Evolutionary conservation across 139 green algal species (phyloP), one percentile per base, ranked within the genome.

Genomic region (Chlamydomonas incerta): DNA sequence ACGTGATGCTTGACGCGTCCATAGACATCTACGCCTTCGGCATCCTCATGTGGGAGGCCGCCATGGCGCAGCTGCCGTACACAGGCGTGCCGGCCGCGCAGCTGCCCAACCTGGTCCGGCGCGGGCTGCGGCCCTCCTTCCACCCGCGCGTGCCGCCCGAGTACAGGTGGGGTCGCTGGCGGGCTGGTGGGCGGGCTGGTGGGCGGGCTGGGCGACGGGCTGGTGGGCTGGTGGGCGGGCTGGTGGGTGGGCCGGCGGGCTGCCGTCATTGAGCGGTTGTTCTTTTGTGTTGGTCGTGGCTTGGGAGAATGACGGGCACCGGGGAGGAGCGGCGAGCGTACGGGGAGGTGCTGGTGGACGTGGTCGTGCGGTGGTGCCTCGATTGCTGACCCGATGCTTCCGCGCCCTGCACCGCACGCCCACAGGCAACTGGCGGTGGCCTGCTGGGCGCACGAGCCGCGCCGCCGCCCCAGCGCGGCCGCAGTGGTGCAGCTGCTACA

Each of bases 11-110:
- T 33, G 74, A 82, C 58, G 34, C 74, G 9, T 46, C 29, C 24
- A 86, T 86, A 9, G 85, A 89, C 70, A 74, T 89, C 13, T 89
- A 87, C 62, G 60, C 66, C 50, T 87, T 89, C 37, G 85, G 85
- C 33, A 80, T 89, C 66, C n/a, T 89, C 37, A 89, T 89, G 85
- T 89, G 85, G 85, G 72, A 89, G 85, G 66, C 57, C 33, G 33
- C 75, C 72, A 82, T 70, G 72, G 58, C 33, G 6, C 35, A 65
- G 23, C 31, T 71, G 60, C 60, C 72, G 46, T 82, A 87, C 62
- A 24, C 20, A 10, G 82, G 82, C 23, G 75, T 72, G 35, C 24
- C 58, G 24, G 13, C 75, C 20, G 31, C 41, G 52, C 73, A 81
- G 73, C 73, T 81, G n/a, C 73, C 73, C 18, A n/a, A 20, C 18